A percentile compares a stretch with the other conserved stretches of the same genome.
These are phyloP conservation scores for Micromonas pusilla DNA, from an alignment of 139 green algal species.

Conservation along the genomic window DNA sequence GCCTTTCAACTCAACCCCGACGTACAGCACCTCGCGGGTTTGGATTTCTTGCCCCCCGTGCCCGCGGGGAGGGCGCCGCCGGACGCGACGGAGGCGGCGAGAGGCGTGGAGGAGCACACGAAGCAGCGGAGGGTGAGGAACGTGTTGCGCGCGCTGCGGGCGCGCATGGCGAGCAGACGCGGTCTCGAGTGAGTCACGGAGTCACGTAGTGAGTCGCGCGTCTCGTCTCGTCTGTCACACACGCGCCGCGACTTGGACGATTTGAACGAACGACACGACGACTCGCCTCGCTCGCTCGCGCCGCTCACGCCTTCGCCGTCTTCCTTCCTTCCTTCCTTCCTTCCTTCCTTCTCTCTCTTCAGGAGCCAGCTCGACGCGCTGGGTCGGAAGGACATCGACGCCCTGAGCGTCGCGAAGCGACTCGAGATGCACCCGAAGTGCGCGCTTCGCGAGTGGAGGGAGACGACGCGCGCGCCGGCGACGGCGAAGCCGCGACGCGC, in stretches of 20 bases:
- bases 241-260: no score
- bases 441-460: background rate
- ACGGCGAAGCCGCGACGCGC: no score
- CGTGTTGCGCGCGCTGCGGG: background rate
- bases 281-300: no score
- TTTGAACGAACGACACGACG: no score
- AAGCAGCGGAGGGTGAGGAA: background rate
- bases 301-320: no score
- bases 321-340: no score
- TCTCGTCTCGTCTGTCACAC: no score
- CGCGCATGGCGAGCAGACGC: background rate
- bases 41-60: conserved; percentile 31
- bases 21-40: conserved; percentile 30
- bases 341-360: no score
- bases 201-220: no score
- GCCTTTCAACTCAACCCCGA: no score
- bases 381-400: background rate
- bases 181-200: background rate
- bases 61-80: conserved; percentile 1
- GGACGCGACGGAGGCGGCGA: background rate
- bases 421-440: background rate
- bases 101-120: background rate
- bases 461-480: no score
- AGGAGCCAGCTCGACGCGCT: background rate
- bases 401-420: background rate